phyloP scores from a whole-genome alignment of 176 grass and related monocot genomes.

The Rhynchospora breviuscula region DNA sequence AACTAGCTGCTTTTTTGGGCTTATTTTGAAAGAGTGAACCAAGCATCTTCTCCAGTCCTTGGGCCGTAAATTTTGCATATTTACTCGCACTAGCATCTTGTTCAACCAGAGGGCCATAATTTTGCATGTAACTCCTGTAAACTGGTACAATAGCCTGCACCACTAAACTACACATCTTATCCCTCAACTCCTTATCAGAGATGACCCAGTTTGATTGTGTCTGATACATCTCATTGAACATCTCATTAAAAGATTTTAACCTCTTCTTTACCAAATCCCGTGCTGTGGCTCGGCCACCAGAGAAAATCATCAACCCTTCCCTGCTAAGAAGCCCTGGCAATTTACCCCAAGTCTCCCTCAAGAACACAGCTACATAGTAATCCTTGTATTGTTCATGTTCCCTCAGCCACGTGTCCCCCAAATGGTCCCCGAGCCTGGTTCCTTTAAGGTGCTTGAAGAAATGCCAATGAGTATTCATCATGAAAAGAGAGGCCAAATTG shows the following conservation, averaged over 20 bases:
- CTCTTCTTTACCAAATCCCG: slow-evolving; percentile 85
- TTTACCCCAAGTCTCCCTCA: slow-evolving; percentile 80
- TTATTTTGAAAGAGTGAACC: slow-evolving; percentile 45
- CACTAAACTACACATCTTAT: slow-evolving; percentile 56
- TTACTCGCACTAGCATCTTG: slow-evolving; percentile 64
- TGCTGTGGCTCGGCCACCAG: slow-evolving; percentile 70
- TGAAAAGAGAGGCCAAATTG: slow-evolving; percentile 43
- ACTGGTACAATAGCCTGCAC: slow-evolving; percentile 69
- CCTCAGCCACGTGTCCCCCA: slow-evolving; percentile 65
- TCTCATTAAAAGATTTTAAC: slow-evolving; percentile 79
- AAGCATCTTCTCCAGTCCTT: slow-evolving; percentile 78
- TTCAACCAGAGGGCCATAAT: slow-evolving; percentile 85
- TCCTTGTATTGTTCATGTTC: slow-evolving; percentile 84
- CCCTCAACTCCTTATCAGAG: slow-evolving; percentile 68
- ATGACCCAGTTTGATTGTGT: slow-evolving; percentile 78
- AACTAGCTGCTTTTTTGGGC: slow-evolving; percentile 51
- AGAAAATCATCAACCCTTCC: slow-evolving; percentile 85
- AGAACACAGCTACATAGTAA: slow-evolving; percentile 46
- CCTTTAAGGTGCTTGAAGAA: slow-evolving; percentile 71
- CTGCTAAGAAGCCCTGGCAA: slow-evolving; percentile 57
- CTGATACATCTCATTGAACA: slow-evolving; percentile 73
- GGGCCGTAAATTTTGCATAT: slow-evolving; percentile 77
- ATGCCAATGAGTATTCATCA: slow-evolving; percentile 85
- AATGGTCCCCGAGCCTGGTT: slow-evolving; percentile 53
- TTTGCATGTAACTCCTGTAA: slow-evolving; percentile 97